These are phyloP conservation scores for Penicillium argentinense DNA, from an alignment of 495 filamentous ascomycete genomes.

Conservation along the genomic window DNA sequence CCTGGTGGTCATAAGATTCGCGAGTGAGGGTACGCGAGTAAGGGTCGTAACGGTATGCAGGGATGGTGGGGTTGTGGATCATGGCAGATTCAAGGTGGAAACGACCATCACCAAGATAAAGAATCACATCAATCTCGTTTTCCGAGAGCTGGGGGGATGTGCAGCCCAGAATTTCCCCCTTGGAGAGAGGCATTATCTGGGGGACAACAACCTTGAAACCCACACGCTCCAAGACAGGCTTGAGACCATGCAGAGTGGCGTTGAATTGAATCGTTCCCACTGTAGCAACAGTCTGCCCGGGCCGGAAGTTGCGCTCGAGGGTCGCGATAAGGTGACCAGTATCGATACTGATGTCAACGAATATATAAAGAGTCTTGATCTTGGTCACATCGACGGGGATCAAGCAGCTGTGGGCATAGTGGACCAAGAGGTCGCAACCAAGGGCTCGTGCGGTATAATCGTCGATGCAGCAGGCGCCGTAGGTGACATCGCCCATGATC, in stretches of 20 bases:
- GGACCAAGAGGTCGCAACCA: slow-evolving; percentile 91
- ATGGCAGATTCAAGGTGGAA: slow-evolving; percentile 98
- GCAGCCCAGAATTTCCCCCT: slow-evolving; percentile 94
- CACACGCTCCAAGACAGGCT: slow-evolving; percentile 69
- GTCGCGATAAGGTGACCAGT: slow-evolving; percentile 80
- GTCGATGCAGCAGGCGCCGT: slow-evolving; percentile 98
- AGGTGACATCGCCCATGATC: slow-evolving; percentile 99
- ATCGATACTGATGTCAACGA: slow-evolving; percentile 97
- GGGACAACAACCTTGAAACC: slow-evolving; percentile 85
- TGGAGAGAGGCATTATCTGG: slow-evolving; percentile 87
- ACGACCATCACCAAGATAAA: slow-evolving; percentile 93
- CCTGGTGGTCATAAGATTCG: slow-evolving; percentile 84
- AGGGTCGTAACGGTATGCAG: slow-evolving; percentile 95
- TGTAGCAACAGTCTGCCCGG: slow-evolving; percentile 83
- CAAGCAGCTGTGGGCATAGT: slow-evolving; percentile 95
- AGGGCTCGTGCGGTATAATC: slow-evolving; percentile 95
- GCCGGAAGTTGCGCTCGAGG: slow-evolving; percentile 81
- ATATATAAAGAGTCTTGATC: slow-evolving; percentile 96
- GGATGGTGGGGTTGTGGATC: slow-evolving; percentile 91
- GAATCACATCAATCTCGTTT: slow-evolving; percentile 66
- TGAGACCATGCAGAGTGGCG: slow-evolving; percentile 83
- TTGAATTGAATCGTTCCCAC: slow-evolving; percentile 99
- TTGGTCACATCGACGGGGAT: slow-evolving; percentile 94
- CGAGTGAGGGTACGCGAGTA: slow-evolving; percentile 89
- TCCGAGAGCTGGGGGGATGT: slow-evolving; percentile 75